These are phyloP conservation scores for Seiridium unicorne DNA, from an alignment of 2,329 filamentous ascomycete species.

Conservation along the genomic window DNA sequence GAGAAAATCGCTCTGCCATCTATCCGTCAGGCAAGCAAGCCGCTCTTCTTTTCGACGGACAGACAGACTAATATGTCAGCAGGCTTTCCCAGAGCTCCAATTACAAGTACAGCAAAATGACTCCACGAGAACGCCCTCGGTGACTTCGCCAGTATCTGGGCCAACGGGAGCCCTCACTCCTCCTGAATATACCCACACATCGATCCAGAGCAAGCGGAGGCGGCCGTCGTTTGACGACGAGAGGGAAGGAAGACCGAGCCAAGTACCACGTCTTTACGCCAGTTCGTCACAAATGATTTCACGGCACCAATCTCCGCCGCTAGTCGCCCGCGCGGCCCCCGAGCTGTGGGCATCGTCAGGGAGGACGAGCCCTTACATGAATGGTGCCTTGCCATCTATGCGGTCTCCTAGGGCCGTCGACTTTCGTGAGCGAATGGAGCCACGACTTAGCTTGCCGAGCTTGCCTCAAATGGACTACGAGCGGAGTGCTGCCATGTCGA, in stretches of 20 bases:
- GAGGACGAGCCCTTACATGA: conserved; percentile 32
- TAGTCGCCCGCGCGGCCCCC: conserved; percentile 20
- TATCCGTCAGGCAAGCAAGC: conserved; percentile 46
- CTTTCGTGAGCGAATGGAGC: conserved; percentile 31
- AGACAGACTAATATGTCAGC: conserved; percentile 14
- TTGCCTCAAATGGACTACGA: conserved; percentile 39
- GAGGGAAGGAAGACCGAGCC: conserved; percentile 38
- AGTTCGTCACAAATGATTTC: conserved; percentile 25
- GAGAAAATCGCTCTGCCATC: conserved; percentile 46
- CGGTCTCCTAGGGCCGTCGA: conserved; percentile 29
- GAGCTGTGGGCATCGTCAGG: conserved; percentile 35
- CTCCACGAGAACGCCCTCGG: conserved; percentile 27
- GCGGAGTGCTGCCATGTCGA: conserved; percentile 27
- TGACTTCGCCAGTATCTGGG: conserved; percentile 32
- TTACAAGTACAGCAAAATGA: conserved; percentile 31
- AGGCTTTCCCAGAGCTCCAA: conserved; percentile 47
- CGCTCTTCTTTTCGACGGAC: not conserved
- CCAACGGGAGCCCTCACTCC: conserved; percentile 30
- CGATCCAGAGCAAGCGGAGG: conserved; percentile 46
- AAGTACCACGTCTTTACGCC: conserved; percentile 46
- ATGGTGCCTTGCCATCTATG: conserved; percentile 27
- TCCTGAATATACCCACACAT: conserved; percentile 49
- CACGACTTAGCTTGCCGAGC: conserved; percentile 37
- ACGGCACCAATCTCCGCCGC: conserved; percentile 35
- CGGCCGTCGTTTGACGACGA: conserved; percentile 42